Base-by-base conservation (phyloP, 2,329 filamentous ascomycete genomes). In the Hypomyces perniciosus region DNA sequence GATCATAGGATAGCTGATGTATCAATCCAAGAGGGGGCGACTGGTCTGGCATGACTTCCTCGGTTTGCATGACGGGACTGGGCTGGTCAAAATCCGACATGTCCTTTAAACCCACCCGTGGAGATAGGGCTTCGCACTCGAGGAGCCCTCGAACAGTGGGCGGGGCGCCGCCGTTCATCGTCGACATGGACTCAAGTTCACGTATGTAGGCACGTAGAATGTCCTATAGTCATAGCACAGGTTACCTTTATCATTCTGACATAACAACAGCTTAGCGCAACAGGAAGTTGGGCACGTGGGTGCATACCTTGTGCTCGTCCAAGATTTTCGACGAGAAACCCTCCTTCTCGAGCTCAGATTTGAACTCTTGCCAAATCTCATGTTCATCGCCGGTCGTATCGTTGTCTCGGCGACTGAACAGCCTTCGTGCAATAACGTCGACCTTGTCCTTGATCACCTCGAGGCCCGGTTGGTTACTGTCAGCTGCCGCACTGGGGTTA, bases 391-490 rank as follows among this genome's bases (percentile, higher is more conserved):
- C 54, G 48, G 71, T 59, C 52, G 66, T 62, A 48, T 65, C 67
- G 48, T 65, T 68, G 54, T 68, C 65, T 41, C 68, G 66, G 46
- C 71, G 69, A 8, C 69, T 68, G 46, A 76, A 77, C 27, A 84
- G 69, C 8, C 73, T 71, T 8, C 69, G 63, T 3, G 81, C 80
- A 55, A 84, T 76, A 30, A 65, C 65, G 57, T 85, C 80, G 31
- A 84, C 76, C 59, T 83, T 81, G 61, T 80, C 76, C 62, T 81
- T 78, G 59, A 84, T 81, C 6, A 63, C 61, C 51, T 83, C 76
- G 33, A 82, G 65, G 27, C 72, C 67, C 13, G 68, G 63, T 40
- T 63, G 69, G 42, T 68, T 67, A n/a, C 66, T 63, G 35, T 70
- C 61, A 8, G 62, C 64, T 44, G 68, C 56, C 33, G 54, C 59